phyloP scores from a whole-genome alignment of 2,329 filamentous ascomycete species.

The Aschersonia sp. region DNA sequence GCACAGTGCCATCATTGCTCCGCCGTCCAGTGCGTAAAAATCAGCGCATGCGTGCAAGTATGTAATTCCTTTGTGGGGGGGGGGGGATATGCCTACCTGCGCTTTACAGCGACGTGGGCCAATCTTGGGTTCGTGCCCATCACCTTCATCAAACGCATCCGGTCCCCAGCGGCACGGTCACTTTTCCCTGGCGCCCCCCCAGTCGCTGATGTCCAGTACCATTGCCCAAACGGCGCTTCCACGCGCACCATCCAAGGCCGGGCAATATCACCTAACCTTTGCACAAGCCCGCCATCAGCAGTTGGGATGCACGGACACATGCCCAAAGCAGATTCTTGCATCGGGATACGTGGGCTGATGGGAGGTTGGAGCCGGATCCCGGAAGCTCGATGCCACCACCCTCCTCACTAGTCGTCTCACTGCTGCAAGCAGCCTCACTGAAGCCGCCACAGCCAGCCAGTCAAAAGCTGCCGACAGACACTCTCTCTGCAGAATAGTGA shows the following conservation, averaged over 20 bases:
- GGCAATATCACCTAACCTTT: neutral
- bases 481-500: neutral
- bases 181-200: neutral
- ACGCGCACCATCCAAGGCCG: neutral
- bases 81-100: neutral
- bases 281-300: neutral
- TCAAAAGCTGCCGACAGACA: neutral
- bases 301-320: neutral
- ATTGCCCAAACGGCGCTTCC: neutral
- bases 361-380: conserved; percentile 6
- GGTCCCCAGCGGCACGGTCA: neutral
- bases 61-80: too few relatives aligned
- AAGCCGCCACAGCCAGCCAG: conserved; percentile 2
- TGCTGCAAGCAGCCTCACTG: conserved; percentile 6
- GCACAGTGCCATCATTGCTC: too few relatives aligned
- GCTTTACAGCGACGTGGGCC: neutral
- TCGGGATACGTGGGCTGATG: conserved; percentile 7
- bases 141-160: neutral
- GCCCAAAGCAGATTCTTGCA: conserved; percentile 7
- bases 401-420: neutral
- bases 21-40: too few relatives aligned
- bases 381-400: conserved; percentile 1
- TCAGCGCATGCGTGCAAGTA: too few relatives aligned
- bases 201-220: too few relatives aligned
- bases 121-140: neutral